Evolutionary conservation across 2,329 filamentous ascomycete species (phyloP).

Genomic region (Pyricularia sp.): DNA sequence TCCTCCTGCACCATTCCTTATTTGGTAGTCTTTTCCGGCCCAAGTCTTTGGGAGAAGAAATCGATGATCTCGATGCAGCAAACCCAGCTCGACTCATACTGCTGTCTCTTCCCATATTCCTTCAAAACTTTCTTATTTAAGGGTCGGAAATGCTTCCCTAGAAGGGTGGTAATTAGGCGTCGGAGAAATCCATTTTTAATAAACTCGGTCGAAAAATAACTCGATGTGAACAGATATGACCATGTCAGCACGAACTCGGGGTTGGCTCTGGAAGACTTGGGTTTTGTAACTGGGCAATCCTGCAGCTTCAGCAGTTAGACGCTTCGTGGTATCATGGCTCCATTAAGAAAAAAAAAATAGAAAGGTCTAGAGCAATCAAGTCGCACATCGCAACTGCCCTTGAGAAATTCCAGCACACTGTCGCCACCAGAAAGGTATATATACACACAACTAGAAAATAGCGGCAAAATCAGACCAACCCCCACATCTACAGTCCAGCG

Average conservation of each 20-base stretch:
- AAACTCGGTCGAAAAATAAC: not conserved
- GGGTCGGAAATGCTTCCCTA: no score
- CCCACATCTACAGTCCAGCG: constrained; percentile 11
- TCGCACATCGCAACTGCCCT: not conserved
- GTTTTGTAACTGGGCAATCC: not conserved
- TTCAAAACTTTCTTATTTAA: no score
- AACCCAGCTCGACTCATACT: no score
- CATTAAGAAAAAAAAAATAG: not conserved
- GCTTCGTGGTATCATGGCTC: not conserved
- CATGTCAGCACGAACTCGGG: not conserved
- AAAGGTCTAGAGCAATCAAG: constrained; percentile 8
- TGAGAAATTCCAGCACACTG: constrained; percentile 31
- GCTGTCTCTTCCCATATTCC: no score
- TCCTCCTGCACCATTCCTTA: no score
- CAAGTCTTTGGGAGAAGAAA: no score
- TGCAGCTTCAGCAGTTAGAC: not conserved
- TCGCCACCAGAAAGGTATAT: not conserved
- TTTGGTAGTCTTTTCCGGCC: no score
- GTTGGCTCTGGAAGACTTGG: not conserved
- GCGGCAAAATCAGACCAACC: not conserved
- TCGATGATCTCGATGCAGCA: no score
- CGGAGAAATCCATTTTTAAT: no score
- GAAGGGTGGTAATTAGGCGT: no score
- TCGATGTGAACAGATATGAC: not conserved
- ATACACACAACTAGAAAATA: not conserved